phyloP scores from a whole-genome alignment of 176 grass and related monocot genomes.

The Otatea glauca region DNA sequence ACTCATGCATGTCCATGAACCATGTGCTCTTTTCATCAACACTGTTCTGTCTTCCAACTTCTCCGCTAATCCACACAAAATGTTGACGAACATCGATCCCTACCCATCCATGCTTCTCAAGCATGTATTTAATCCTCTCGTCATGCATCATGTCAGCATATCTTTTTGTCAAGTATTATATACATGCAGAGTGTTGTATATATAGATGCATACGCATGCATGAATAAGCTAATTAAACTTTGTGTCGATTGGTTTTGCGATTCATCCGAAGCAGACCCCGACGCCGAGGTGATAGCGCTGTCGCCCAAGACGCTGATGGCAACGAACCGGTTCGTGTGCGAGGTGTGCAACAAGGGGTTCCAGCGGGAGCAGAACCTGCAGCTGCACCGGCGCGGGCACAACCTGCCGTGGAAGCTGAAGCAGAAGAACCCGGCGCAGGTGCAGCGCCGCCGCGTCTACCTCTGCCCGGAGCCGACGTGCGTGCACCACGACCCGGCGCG shows the following conservation, averaged over 20 bases:
- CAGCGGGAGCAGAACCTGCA: conserved; percentile 98
- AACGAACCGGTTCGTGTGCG: conserved; percentile 95
- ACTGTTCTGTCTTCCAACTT: conserved; percentile 10
- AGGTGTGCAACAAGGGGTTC: conserved; percentile 99
- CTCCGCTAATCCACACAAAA: conserved; percentile 40
- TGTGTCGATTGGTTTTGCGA: background rate
- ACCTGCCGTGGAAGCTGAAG: conserved; percentile 98
- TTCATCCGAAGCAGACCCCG: conserved; percentile 60
- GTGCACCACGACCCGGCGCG: conserved; percentile 94
- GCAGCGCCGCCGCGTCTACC: conserved; percentile 82
- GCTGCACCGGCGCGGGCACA: conserved; percentile 95
- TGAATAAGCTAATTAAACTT: background rate
- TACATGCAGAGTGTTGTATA: background rate
- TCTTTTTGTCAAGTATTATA: background rate
- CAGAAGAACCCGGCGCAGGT: conserved; percentile 79
- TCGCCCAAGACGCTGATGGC: conserved; percentile 94
- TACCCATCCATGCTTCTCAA: conserved; percentile 13
- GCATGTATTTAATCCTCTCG: background rate
- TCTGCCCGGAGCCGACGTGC: conserved; percentile 92
- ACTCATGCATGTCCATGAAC: conserved; percentile 14
- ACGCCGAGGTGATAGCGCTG: conserved; percentile 95
- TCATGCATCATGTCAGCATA: conserved; percentile 3
- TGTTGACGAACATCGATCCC: background rate
- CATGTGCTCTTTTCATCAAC: conserved; percentile 20
- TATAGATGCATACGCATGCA: background rate